Evolutionary conservation across 2,329 filamentous ascomycete species (phyloP), one percentile per base, ranked within the genome.

Genomic region (Beauveria caledonica): DNA sequence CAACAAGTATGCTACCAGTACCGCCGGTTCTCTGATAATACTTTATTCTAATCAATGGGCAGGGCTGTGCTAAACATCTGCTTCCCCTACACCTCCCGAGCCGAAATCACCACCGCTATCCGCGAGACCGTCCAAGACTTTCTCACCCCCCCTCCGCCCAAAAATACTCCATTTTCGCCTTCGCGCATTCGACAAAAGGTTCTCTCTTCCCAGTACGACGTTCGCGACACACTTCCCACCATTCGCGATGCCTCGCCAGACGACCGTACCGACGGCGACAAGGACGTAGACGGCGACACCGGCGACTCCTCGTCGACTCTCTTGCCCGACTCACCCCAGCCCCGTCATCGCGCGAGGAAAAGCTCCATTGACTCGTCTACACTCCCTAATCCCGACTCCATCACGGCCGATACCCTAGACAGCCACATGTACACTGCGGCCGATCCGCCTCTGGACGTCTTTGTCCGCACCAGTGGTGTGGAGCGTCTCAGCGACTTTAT

Each of bases 401-500:
- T 99, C 69, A 94, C 89, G 1, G 81, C 86, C 33, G 86, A 91
- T 63, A 96, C 89, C 0, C 78, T 99, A 59, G 88, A 87, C 58
- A 84, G 86, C 63, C 91, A 97, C 74, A 90, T 95, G 77, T 94
- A 96, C 75, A 97, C 93, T 4, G 84, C 88, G 53, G 85, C 86
- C 58, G 87, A 89, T 63, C 94, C 94, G 17, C 94, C 94, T 1
- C 78, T 97, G 46, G 94, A 99, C 70, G 81, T 99, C 13, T 86
- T 99, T 59, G 83, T 99, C 55, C 86, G 94, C 55, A 99, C 94
- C 5, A 97, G 92, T 64, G 93, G 92, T 29, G 94, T 99, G 15
- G 88, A 92, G 73, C 84, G 94, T 53, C 78, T 99, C 62, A 97
- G 92, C 70, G 94, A 99, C 72, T 99, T 97, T 68, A 94, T 99